Evolutionary conservation across 805 yeast genomes (phyloP).

Genomic region (Spathaspora sp.): DNA sequence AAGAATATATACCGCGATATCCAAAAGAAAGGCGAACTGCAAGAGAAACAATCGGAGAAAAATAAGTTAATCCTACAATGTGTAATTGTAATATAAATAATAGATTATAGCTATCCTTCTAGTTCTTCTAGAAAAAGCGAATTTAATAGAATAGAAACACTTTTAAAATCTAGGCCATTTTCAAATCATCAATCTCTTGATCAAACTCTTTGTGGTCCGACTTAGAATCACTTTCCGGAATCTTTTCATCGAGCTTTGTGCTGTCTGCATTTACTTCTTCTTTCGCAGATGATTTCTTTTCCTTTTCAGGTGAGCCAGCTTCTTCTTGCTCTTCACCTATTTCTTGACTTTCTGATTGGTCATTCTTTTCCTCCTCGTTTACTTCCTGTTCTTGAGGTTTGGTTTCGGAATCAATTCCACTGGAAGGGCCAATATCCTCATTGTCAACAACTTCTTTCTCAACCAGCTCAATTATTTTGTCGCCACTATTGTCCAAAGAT

Average conservation of each 20-base stretch:
- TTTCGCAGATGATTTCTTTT: not conserved
- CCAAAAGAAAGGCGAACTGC: not conserved
- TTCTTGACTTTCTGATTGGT: conserved; percentile 58
- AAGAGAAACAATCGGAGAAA: not conserved
- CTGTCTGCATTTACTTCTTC: too few relatives aligned
- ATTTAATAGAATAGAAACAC: too few relatives aligned
- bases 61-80: not conserved
- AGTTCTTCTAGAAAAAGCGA: not conserved
- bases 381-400: conserved; percentile 23
- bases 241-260: too few relatives aligned
- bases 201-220: too few relatives aligned
- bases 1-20: not conserved
- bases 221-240: too few relatives aligned
- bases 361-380: conserved; percentile 42
- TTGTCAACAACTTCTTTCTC: not conserved
- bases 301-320: conserved; percentile 1
- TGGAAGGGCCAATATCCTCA: conserved; percentile 23
- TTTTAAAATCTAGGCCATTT: too few relatives aligned
- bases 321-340: conserved; percentile 28
- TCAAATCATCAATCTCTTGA: too few relatives aligned
- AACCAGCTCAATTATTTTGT: not conserved
- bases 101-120: not conserved
- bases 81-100: not conserved
- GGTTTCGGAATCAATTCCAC: conserved; percentile 32
- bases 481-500: not conserved